Evolutionary conservation across 73 alveolate genomes (phyloP), one percentile per base, ranked within the genome.

Genomic region (Blepharisma stoltei): DNA sequence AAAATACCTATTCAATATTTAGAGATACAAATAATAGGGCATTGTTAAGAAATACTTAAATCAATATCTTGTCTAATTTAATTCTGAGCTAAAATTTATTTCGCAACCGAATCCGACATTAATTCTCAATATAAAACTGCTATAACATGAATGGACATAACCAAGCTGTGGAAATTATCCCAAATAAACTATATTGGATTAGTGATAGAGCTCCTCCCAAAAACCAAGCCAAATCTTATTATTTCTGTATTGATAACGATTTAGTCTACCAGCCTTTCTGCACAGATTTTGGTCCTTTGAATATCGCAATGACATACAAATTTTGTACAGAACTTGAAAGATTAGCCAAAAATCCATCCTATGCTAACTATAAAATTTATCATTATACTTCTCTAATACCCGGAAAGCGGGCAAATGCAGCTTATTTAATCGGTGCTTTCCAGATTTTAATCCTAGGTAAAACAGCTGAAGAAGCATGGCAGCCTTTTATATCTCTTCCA

Each of bases 381-480:
- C 98, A 92, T 83, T 84, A 90, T 80, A 83, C 95, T 6, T 52
- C 92, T 8, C 89, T 83, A 25, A 87, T 80, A 54, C 87, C 50
- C 45, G 85, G 77, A 9, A 89, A 87, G 71, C 85, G 88, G 70
- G 93, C 98, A 27, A 90, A 89, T 78, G 98, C 96, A 25, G 93
- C 93, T 20, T 86, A 76, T 77, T 81, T 95, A 25, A 93, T 95
- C 90, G 98, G 99, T 6, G 94, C 96, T 41, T 95, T 85, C 83
- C 77, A 92, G 87, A 91, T 94, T 46, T 86, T 95, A 41, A 77
- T 83, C 70, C 75, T 87, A 18, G 78, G 71, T 46, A 82, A 78
- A 54, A 78, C 95, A 38, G 98, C 98, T 27, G 97, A 95, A 18
- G 98, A 91, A 43, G 97, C 98, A 4, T 95, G 98, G 97, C 60